These are phyloP conservation scores for Fraxinus albicans DNA, from an alignment of 305 asterid species.

Conservation along the genomic window DNA sequence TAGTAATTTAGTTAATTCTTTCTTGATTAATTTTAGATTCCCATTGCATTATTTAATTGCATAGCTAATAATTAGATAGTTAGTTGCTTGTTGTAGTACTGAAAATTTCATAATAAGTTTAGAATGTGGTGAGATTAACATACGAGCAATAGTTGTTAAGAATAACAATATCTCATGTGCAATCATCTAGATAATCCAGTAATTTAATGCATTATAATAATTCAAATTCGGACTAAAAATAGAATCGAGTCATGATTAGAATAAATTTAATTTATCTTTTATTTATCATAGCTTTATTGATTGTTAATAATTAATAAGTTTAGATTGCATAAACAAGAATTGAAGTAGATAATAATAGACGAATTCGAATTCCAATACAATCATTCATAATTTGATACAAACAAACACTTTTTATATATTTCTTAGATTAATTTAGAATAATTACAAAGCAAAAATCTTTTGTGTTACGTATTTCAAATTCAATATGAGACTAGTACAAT, in stretches of 20 bases:
- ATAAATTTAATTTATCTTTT: background rate
- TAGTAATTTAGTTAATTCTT: background rate
- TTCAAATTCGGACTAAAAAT: background rate
- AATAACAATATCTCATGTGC: background rate
- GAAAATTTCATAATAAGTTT: background rate
- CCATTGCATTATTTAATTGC: background rate
- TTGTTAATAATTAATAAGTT: background rate
- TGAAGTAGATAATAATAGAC: background rate
- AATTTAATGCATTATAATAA: background rate
- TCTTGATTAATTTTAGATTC: background rate
- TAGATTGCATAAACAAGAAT: background rate
- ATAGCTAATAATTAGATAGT: background rate
- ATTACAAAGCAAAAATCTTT: background rate
- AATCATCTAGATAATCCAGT: background rate
- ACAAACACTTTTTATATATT: background rate
- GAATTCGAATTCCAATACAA: background rate
- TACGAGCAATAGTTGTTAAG: background rate
- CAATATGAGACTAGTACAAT: background rate
- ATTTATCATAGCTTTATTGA: background rate
- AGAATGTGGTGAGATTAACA: background rate
- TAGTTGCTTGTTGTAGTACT: background rate
- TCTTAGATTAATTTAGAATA: background rate
- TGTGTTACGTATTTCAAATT: background rate
- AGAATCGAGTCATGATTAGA: background rate
- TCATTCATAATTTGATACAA: background rate